These are phyloP conservation scores for Parastagonospora nodorum DNA, from an alignment of 2,329 filamentous ascomycete species.

Conservation along the genomic window DNA sequence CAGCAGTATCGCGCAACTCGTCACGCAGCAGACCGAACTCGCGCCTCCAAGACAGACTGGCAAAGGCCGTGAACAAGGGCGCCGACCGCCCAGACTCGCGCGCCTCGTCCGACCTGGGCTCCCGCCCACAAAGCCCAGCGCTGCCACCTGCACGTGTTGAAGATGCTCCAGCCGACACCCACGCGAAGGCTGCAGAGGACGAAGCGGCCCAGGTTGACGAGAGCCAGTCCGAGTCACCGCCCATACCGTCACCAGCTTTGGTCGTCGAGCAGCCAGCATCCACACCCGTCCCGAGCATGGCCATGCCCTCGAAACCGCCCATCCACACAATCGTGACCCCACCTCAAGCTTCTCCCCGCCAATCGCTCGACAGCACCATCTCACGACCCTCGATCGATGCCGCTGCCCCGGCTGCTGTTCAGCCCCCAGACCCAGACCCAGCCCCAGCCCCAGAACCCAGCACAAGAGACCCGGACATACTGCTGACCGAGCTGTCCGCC, in stretches of 20 bases:
- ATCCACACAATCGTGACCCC: constrained; percentile 41
- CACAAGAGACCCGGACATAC: constrained; percentile 29
- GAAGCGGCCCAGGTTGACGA: constrained; percentile 18
- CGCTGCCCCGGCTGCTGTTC: constrained; percentile 32
- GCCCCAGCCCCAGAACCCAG: constrained; percentile 35
- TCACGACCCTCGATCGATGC: constrained; percentile 39
- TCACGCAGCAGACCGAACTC: constrained; percentile 74
- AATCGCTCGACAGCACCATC: constrained; percentile 39
- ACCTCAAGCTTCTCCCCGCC: constrained; percentile 34
- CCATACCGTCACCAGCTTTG: constrained; percentile 14
- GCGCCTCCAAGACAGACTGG: constrained; percentile 84
- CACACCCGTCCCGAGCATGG: constrained; percentile 33
- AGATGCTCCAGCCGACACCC: constrained; percentile 48
- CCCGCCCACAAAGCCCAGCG: constrained; percentile 60
- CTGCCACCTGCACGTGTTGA: constrained; percentile 29
- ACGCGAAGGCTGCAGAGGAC: constrained; percentile 43
- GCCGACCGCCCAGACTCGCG: constrained; percentile 56
- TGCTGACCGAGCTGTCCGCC: constrained; percentile 54
- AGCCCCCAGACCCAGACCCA: too few species aligned
- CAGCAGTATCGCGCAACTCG: constrained; percentile 63
- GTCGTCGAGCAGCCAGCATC: constrained; percentile 46
- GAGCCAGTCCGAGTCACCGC: constrained; percentile 7
- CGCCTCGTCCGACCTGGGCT: constrained; percentile 56
- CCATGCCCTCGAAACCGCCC: constrained; percentile 20
- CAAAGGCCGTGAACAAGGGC: constrained; percentile 81